Evolutionary conservation across 306 rosid species (phyloP).

Genomic region (Urtica urens): DNA sequence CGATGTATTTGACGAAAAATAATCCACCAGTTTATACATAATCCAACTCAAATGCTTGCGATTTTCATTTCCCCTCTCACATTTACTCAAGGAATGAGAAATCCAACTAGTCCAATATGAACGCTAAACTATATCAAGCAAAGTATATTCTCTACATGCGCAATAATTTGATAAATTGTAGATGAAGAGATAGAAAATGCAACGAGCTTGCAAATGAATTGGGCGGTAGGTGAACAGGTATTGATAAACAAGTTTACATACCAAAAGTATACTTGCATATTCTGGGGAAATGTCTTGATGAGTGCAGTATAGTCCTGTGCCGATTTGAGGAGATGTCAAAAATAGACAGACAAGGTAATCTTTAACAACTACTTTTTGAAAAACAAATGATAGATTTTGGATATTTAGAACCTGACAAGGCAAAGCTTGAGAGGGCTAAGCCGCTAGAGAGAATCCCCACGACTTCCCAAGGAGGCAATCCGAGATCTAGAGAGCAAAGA

Average conservation of each 20-base stretch:
- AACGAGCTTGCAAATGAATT: background rate
- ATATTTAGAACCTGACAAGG: slow-evolving; percentile 57
- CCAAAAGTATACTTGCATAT: slow-evolving; percentile 91
- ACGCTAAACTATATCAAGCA: slow-evolving; percentile 4
- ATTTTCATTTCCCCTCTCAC: no score
- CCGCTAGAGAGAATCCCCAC: slow-evolving; percentile 82
- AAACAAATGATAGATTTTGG: slow-evolving; percentile 9
- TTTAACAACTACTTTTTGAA: background rate
- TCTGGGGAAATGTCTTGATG: slow-evolving; percentile 96
- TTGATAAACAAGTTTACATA: slow-evolving; percentile 18
- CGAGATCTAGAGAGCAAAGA: slow-evolving; percentile 87
- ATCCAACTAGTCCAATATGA: no score
- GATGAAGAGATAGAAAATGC: background rate
- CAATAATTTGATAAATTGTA: background rate
- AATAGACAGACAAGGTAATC: slow-evolving; percentile 9
- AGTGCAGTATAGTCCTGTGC: slow-evolving; percentile 86
- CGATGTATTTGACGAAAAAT: no score
- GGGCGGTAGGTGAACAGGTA: no score
- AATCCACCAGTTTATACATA: no score
- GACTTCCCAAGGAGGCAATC: slow-evolving; percentile 87
- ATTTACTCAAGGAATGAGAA: no score
- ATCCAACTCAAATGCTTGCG: no score
- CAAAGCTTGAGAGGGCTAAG: slow-evolving; percentile 95
- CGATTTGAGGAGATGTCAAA: slow-evolving; percentile 13
- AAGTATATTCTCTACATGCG: background rate